A percentile compares a stretch with the other conserved stretches of the same genome.
Evolutionary conservation across 164 flowering plant genomes (phyloP).

Genomic region (Amborella trichopoda): DNA sequence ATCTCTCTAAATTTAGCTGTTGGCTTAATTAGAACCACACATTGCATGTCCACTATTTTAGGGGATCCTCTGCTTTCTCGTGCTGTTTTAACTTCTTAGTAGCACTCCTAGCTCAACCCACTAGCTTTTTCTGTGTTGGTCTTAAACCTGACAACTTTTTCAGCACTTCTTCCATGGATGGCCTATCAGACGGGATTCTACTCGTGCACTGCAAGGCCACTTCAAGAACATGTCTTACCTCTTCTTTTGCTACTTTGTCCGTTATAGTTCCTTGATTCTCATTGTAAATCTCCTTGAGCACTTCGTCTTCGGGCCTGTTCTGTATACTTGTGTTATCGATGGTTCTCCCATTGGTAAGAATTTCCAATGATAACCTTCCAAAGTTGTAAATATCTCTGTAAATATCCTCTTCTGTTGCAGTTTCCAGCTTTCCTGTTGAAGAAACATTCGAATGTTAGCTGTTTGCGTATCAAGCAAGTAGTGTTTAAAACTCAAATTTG

Average conservation of each 20-base stretch:
- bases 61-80: too few relatives aligned
- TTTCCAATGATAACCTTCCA: constrained; percentile 67
- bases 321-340: constrained; percentile 29
- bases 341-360: constrained; percentile 56
- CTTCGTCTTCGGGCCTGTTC: constrained; percentile 32
- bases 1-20: too few relatives aligned
- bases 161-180: constrained; percentile 59
- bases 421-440: constrained; percentile 28
- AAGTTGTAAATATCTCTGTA: constrained; percentile 52
- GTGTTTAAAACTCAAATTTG: too few relatives aligned
- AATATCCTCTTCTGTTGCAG: constrained; percentile 36
- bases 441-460: too few relatives aligned
- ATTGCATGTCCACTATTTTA: too few relatives aligned
- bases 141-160: constrained; percentile 44
- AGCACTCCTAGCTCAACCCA: too few relatives aligned
- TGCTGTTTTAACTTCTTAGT: too few relatives aligned
- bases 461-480: too few relatives aligned
- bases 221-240: constrained; percentile 45
- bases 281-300: constrained; percentile 36
- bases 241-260: constrained; percentile 24
- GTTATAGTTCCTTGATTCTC: constrained; percentile 32
- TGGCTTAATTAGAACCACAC: too few relatives aligned
- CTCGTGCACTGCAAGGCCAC: constrained; percentile 60
- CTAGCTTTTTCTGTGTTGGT: constrained; percentile 11
- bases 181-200: constrained; percentile 41